A percentile compares a stretch with the other conserved stretches of the same genome.
phyloP scores from a whole-genome alignment of 495 filamentous ascomycete species.

The Lichina pygmaea region DNA sequence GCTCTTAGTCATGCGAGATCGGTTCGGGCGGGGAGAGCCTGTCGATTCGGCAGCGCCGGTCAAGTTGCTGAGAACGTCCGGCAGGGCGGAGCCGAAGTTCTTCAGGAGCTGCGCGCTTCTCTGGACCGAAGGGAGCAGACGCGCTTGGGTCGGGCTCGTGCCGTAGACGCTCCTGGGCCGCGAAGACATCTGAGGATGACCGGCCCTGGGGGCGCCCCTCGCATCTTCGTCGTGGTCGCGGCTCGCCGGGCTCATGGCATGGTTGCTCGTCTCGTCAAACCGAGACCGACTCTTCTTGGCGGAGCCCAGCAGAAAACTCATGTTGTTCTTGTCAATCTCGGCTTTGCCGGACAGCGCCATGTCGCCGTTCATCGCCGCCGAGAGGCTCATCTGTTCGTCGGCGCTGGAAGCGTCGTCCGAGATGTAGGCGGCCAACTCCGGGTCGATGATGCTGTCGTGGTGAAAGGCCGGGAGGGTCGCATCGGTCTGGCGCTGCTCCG shows the following conservation, averaged over 20 bases:
- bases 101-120: slow-evolving; percentile 14
- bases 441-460: slow-evolving; percentile 93
- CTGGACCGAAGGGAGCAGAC: slow-evolving; percentile 33
- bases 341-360: slow-evolving; percentile 6
- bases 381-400: slow-evolving; percentile 72
- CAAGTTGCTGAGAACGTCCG: slow-evolving; percentile 1
- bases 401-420: slow-evolving; percentile 84
- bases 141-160: slow-evolving; percentile 37
- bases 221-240: slow-evolving; percentile 34
- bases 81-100: slow-evolving; percentile 7
- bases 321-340: slow-evolving; percentile 25
- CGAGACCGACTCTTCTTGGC: slow-evolving; percentile 43
- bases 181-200: slow-evolving; percentile 25
- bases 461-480: slow-evolving; percentile 73
- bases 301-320: slow-evolving; percentile 15
- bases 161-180: slow-evolving; percentile 55
- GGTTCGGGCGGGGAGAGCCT: slow-evolving; percentile 5
- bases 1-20: slow-evolving; percentile 44
- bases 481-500: slow-evolving; percentile 32
- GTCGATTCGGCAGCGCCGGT: not conserved
- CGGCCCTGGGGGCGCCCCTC: slow-evolving; percentile 13
- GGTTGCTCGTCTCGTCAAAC: slow-evolving; percentile 39
- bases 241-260: slow-evolving; percentile 29
- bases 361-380: slow-evolving; percentile 37
- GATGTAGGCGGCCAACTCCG: slow-evolving; percentile 81